These are phyloP conservation scores for Podospora sp. DNA, from an alignment of 495 filamentous ascomycete species.

Conservation along the genomic window DNA sequence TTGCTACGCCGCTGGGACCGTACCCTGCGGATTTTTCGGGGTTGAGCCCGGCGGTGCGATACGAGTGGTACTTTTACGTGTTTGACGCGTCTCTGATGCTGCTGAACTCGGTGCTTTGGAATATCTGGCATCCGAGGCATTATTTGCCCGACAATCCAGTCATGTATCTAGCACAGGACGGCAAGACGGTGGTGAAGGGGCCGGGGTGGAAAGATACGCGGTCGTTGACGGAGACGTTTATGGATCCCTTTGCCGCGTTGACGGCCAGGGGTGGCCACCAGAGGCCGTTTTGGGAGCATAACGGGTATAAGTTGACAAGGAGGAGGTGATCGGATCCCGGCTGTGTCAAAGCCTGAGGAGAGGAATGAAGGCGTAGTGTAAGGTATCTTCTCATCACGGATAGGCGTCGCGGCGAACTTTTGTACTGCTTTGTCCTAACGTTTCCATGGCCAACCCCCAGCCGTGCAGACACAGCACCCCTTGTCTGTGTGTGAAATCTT, in stretches of 20 bases:
- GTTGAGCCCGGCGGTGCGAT: neutral
- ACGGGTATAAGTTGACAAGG: slow-evolving; percentile 5
- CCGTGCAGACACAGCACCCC: no score
- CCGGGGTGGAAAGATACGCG: slow-evolving; percentile 13
- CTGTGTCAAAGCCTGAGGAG: no score
- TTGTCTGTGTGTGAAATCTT: no score
- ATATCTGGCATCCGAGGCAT: slow-evolving; percentile 3
- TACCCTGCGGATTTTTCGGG: neutral
- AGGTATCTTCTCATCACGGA: no score
- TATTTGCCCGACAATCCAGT: slow-evolving; percentile 5
- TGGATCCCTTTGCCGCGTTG: neutral
- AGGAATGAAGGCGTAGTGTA: no score
- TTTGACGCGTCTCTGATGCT: slow-evolving; percentile 19
- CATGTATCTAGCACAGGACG: slow-evolving; percentile 11
- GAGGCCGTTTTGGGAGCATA: slow-evolving; percentile 18
- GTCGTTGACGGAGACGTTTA: neutral
- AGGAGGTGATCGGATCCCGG: no score
- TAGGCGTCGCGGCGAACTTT: no score
- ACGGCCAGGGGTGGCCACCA: neutral
- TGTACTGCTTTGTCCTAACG: no score
- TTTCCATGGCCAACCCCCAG: no score
- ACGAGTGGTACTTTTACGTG: slow-evolving; percentile 34
- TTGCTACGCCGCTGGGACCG: neutral
- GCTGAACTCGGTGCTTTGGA: slow-evolving; percentile 12
- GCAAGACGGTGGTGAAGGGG: slow-evolving; percentile 9